Conservation (phyloP, 225 moss, liverwort and hornwort genomes). For the Sphagnum tenellum region DNA sequence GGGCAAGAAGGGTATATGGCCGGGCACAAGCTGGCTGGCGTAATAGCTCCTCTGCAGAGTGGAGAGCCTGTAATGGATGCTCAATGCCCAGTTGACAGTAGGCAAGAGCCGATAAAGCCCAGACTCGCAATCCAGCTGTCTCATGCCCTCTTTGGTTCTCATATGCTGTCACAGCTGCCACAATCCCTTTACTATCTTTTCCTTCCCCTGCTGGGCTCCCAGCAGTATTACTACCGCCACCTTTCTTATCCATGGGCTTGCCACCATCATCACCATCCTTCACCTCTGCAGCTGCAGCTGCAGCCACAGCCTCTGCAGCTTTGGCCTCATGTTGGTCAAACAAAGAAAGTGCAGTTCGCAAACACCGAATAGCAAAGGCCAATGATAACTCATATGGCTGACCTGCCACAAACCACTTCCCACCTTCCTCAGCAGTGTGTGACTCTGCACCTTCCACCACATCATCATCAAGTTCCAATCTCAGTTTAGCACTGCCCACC, state of each 20-base stretch:
- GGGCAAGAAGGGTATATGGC: conserved; percentile 60
- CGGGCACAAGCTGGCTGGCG: conserved; percentile 55
- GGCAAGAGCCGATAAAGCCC: conserved; percentile 44
- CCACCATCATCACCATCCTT: conserved; percentile 36
- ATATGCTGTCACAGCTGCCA: conserved; percentile 42
- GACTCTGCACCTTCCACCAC: conserved; percentile 32
- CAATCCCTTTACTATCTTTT: conserved; percentile 64
- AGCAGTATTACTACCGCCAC: conserved; percentile 36
- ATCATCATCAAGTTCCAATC: conserved; percentile 23
- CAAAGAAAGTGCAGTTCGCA: conserved; percentile 57
- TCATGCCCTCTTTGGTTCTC: conserved; percentile 77
- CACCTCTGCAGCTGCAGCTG: conserved; percentile 47
- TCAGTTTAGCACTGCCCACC: conserved; percentile 12
- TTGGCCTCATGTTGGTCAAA: conserved; percentile 65
- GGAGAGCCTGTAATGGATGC: conserved; percentile 62
- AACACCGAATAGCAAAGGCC: conserved; percentile 73
- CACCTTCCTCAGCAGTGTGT: conserved; percentile 14
- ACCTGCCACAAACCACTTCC: conserved; percentile 37
- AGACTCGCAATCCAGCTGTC: conserved; percentile 33
- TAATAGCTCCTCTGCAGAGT: conserved; percentile 52
- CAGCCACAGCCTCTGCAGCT: conserved; percentile 59
- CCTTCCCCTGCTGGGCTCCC: conserved; percentile 63
- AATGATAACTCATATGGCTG: conserved; percentile 74
- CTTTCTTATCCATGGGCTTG: conserved; percentile 31
- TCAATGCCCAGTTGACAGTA: conserved; percentile 42